Base-by-base conservation (phyloP, 352 stramenopile genomes). In the Phytopythium oedochilum region DNA sequence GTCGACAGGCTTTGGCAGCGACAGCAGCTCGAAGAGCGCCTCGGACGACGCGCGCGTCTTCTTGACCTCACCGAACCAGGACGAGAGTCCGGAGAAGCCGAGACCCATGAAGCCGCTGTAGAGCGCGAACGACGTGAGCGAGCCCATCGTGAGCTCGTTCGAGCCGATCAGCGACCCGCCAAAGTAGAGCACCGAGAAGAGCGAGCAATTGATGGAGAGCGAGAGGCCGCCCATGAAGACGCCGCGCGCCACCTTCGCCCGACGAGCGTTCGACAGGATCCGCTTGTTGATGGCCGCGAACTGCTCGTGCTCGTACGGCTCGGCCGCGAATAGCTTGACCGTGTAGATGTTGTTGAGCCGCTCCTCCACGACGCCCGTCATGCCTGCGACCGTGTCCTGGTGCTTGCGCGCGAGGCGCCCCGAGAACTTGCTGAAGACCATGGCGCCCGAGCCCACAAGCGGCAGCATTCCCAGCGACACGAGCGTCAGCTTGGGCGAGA, bases 31-130 rank as follows among this genome's bases (percentile, higher is more conserved):
- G 49, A 90, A 92, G 1, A 96, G 68, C 54, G 78, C 78, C 22
- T 74, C 67, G 1, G 82, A 93, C 29, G 83, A 87, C 55, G 88
- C 79, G 40, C 82, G 81, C 14, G 78, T 81, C 42, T 85, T 83
- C 54, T 75, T 83, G 39, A 94, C 70, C 44, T 96, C 83, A 20
- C 86, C 74, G 35, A 91, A 69, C 60, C 83, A 94, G 10, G 85
- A 95, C 28, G 86, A 91, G 12, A 97, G 66, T 0, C 80, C 76
- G 17, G 87, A 96, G 66, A 96, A 96, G 6, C 88, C 89, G 12
- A 96, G 73, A 26, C 83, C 86, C 74, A 97, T 94, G 53, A 96
- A 94, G 18, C 86, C 86, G 45, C 78, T 96, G 80, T 97, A 97
- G 3, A 97, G 59, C 25, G 89, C 83, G 53, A 97, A 97, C 4